These are phyloP conservation scores for Epithele typhae DNA, from an alignment of 768 basidiomycete genomes.

Conservation along the genomic window DNA sequence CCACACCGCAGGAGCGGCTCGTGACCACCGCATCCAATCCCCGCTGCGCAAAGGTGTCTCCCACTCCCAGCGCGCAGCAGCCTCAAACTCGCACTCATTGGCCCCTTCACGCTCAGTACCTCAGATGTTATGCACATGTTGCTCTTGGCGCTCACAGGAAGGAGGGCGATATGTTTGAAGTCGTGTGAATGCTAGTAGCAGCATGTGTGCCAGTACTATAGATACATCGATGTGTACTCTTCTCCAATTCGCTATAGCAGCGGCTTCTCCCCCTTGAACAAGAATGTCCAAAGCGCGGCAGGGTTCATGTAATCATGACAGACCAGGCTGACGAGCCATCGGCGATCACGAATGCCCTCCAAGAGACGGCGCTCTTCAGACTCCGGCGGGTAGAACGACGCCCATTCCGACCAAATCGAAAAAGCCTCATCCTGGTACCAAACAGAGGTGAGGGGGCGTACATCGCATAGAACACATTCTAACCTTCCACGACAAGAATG, in stretches of 20 bases:
- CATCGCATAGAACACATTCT: conserved; percentile 10
- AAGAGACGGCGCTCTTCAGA: conserved; percentile 73
- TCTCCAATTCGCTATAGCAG: too few species aligned
- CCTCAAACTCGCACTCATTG: too few species aligned
- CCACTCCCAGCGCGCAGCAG: too few species aligned
- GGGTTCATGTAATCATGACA: conserved; percentile 89
- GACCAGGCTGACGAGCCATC: conserved; percentile 90
- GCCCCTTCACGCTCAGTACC: too few species aligned
- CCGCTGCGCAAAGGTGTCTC: too few species aligned
- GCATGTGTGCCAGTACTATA: too few species aligned
- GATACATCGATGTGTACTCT: not conserved
- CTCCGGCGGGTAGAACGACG: conserved; percentile 73
- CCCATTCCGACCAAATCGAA: conserved; percentile 94
- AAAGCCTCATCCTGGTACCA: conserved; percentile 85
- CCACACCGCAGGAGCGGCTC: too few species aligned
- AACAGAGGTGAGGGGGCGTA: not conserved
- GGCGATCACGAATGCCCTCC: conserved; percentile 60
- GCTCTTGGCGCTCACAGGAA: too few species aligned
- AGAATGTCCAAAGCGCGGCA: conserved; percentile 80
- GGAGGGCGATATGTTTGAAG: too few species aligned
- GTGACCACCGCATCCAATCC: too few species aligned
- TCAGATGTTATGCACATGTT: too few species aligned
- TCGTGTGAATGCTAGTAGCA: too few species aligned
- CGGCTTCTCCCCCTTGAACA: conserved; percentile 40
- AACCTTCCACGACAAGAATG: conserved; percentile 97